Evolutionary conservation across 164 flowering plant species (phyloP), one percentile per base, ranked within the genome.

Genomic region (Cinnamomum chago): DNA sequence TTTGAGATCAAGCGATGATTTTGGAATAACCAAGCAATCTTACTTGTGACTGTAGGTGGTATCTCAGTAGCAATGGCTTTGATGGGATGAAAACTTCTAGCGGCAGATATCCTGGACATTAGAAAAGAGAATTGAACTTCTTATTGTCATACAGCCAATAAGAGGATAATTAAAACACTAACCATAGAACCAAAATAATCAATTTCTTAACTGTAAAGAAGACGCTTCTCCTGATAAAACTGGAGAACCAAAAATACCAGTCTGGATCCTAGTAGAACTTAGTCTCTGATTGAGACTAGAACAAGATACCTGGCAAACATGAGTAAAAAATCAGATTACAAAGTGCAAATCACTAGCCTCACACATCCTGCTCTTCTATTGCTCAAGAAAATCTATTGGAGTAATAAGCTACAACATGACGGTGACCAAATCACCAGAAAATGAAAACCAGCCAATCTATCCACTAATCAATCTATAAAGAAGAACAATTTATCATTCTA

Each of bases 31-130:
- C n/a, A 3, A 14, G 25, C 24, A n/a, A 58, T 72, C 87, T 77
- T 84, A 92, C 98, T 87, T 5, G 11, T 33, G 14, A 67, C 47
- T 11, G 4, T 73, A 5, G 92, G 91, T 10, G 99, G 97, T 17
- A 79, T 67, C 83, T 91, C 91, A 7, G 99, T 95, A 27, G 97
- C 99, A 0, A 92, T 93, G 28, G 99, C 95, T 82, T 76, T 87
- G 71, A 93, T 82, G 1, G 94, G 92, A 68, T 85, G 88, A 62
- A 85, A 40, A 65, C 77, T 82, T 76, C 81, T 68, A 50, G 76
- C 74, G 67, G 40, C 62, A 75, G 71, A 79, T 70, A 58, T 84
- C 88, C 94, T 90, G 10, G 69, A 28, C 10, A 30, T 27, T 50
- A 28, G 20, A 30, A 66, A 25, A 5, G 17, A 55, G 60, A 55